These are phyloP conservation scores for Xanthoceras sorbifolium DNA, from an alignment of 345 rosid genomes.

Conservation along the genomic window DNA sequence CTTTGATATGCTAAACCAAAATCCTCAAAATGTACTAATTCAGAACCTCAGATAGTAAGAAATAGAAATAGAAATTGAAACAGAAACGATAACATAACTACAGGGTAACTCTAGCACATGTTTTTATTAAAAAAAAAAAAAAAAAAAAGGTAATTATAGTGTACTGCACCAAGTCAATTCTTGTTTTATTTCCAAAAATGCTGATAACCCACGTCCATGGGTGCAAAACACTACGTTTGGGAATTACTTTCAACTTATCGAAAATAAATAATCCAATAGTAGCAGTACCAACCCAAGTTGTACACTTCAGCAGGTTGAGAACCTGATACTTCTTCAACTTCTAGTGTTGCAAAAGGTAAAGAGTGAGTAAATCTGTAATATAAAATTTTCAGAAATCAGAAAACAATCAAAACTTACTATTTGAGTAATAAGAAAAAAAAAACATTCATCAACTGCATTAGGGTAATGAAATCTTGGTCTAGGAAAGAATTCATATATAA, in stretches of 20 bases:
- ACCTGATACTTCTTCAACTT: conserved; percentile 81
- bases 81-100: neutral
- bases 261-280: neutral
- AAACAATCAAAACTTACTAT: too few relatives aligned
- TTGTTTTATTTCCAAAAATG: neutral
- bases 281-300: conserved; percentile 64
- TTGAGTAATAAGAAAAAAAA: too few relatives aligned
- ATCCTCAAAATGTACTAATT: neutral
- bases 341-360: conserved; percentile 78
- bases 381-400: neutral
- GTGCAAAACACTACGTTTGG: neutral
- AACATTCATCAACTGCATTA: conserved; percentile 3
- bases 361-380: conserved; percentile 66
- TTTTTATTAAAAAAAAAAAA: too few relatives aligned
- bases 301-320: conserved; percentile 83
- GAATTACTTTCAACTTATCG: conserved; percentile 1
- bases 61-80: neutral
- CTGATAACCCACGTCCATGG: neutral
- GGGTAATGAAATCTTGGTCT: neutral
- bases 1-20: neutral
- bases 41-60: neutral
- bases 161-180: neutral
- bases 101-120: neutral
- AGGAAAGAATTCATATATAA: neutral
- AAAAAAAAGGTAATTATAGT: neutral